Evolutionary conservation across 129 eudicot genomes (phyloP), one percentile per base, ranked within the genome.

Genomic region (sunflower (Helianthus annuus)): DNA sequence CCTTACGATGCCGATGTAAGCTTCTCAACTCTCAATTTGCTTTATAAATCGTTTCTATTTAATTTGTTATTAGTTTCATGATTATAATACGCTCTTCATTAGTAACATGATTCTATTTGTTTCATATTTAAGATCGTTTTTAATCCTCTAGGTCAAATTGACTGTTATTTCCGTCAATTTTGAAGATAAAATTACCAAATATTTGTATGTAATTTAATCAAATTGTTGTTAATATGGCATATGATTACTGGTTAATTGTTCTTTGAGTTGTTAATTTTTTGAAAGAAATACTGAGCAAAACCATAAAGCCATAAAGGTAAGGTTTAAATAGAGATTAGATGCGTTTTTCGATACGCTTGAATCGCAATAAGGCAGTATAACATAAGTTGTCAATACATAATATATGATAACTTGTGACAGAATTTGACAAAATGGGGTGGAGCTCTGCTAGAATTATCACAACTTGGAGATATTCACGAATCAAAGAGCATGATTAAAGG

Each of bases 371-470:
- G 36, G 4, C 36, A 32, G 36, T 32, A 32, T 32, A 32, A 32
- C 36, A 7, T 29, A 13, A 16, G 3, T 16, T 63, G 64, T 49
- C 67, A 32, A 53, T 56, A 46, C 27, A 24, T 24, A 19, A 19
- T 17, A 54, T 32, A 32, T 32, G 36, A 32, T 32, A 42, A 39
- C 62, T 42, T 65, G 73, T 65, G 62, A 67, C 82, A 92, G 97
- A 92, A 89, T 78, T 72, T 92, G 73, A 89, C 91, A n/a, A 86
- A 83, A 77, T 92, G 97, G 97, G 96, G 94, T 42, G 91, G 97
- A n/a, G 89, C 90, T 68, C 61, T 92, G 70, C 75, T 92, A n/a
- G 96, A 92, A 71, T 63, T 92, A 51, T 84, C 97, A 19, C 89
- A 84, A 83, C 83, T 89, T 48, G 84, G 85, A 36, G 65, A 81